Evolutionary conservation across 2,329 filamentous ascomycete genomes (phyloP), one percentile per base, ranked within the genome.

Genomic region (Davidsoniella neocaledoniae): DNA sequence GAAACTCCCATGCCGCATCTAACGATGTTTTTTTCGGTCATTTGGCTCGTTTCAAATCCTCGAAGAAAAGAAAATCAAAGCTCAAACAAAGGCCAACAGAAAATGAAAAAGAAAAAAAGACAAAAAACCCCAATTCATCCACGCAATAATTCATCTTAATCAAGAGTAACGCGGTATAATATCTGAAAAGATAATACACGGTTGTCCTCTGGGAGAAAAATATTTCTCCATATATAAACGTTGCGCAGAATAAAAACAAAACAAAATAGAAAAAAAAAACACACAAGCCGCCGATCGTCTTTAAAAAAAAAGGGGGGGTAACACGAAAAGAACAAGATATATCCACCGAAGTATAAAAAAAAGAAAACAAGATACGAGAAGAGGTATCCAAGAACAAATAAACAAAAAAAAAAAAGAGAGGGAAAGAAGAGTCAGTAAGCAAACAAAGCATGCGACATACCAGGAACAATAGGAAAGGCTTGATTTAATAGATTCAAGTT

Each of bases 371-470:
- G 8, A 48, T 48, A 43, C 16, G 26, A 49, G 21, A 33, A 33
- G 29, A 9, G 29, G 29, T 26, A 36, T 46, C 36, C 37, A 49
- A 47, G n/a, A 54, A 12, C n/a, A 48, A 23, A 43, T 47, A 6
- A 48, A 45, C n/a, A 5, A 40, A 50, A 46, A 51, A 51, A 33
- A 40, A 37, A 45, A 7, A 10, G 12, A 17, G 10, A 14, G 14
- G 51, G 38, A 46, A 29, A 52, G 37, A n/a, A 46, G 39, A 37
- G 46, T 26, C 21, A 41, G 29, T 19, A 23, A 36, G 23, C 36
- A 44, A 46, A 50, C 16, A 10, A 14, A 46, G 38, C 37, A 8
- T 16, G n/a, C 37, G 10, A 26, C 4, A 12, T 14, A n/a, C 17
- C 10, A 33, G 17, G 12, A 43, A 16, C 21, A 10, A 29, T 16